Base-by-base conservation (phyloP, 768 basidiomycete species). In the Chiua virens region DNA sequence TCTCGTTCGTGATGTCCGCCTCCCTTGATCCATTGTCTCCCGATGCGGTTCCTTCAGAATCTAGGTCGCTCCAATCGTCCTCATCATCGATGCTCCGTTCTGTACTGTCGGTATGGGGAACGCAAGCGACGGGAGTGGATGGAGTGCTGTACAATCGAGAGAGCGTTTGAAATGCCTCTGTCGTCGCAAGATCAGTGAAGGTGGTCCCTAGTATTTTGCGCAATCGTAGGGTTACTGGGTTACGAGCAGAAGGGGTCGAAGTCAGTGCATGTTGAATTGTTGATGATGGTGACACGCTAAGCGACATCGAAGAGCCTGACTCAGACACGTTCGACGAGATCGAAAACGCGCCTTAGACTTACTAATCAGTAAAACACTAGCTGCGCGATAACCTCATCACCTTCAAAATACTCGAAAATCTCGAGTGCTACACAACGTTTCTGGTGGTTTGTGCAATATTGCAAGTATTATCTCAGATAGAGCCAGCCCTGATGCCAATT, bases 161-260 rank as follows among this genome's bases (percentile, higher is more conserved):
- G 34, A 96, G 80, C 0, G 92, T 94, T 41, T 80, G 76, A 13
- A 97, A 73, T 3, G 92, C 93, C 59, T 96, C 89, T 23, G 77
- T 76, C 1, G 90, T 92, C 7, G 85, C 81, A 34, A 81, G 75
- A 59, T 92, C 90, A 22, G 89, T 83, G 52, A 87, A 92, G 43
- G 79, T 87, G 2, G 87, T 87, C 32, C 88, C 85, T 18, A 96
- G 75, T 53, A 95, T 86, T 70, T 97, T 97, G 70, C 92, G 94
- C n/a, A 96, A 73, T 11, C 94, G 79, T 1, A 88, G 71, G n/a
- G 92, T 83, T 36, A 95, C 79, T 3, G 94, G 92, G 60, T 89
- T 89, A 53, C 82, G 78, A 42, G 62, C 21, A 18, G 39, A 7
- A 5, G 50, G 22, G 1, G 49, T 28, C 8, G 58, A 42, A 22